Evolutionary conservation across 257 asterid genomes (phyloP).

Genomic region (Nicotiana tabacum): DNA sequence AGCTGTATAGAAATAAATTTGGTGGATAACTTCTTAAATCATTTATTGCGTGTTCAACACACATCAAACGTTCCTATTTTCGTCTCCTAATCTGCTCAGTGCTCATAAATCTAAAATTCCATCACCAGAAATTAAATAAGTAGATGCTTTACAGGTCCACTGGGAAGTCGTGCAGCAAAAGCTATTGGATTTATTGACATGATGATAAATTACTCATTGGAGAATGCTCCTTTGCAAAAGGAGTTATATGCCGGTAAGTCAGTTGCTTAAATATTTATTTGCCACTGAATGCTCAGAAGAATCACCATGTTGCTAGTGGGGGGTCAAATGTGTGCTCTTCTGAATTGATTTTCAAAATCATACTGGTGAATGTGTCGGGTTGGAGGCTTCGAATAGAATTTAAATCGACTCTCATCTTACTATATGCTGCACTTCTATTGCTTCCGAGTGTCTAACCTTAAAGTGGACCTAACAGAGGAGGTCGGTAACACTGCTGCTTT

Average conservation of each 20-base stretch:
- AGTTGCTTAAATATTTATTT: background rate
- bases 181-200: conserved; percentile 97
- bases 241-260: conserved; percentile 84
- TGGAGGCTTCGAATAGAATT: background rate
- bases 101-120: background rate
- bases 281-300: background rate
- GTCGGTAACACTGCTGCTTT: conserved; percentile 84
- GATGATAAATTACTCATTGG: conserved; percentile 91
- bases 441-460: conserved; percentile 9
- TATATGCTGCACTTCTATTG: background rate
- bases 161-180: conserved; percentile 99
- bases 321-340: background rate
- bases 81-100: background rate
- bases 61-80: too few species aligned
- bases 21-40: background rate
- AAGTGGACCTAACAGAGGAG: conserved; percentile 51
- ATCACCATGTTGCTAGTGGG: background rate
- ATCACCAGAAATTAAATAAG: background rate
- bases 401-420: background rate
- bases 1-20: background rate
- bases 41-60: background rate
- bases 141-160: conserved; percentile 53
- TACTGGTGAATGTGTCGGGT: background rate
- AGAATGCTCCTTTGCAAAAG: conserved; percentile 93
- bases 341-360: background rate